Conservation (phyloP, 1,284 basidiomycete species). For the Ustilago crameri region DNA sequence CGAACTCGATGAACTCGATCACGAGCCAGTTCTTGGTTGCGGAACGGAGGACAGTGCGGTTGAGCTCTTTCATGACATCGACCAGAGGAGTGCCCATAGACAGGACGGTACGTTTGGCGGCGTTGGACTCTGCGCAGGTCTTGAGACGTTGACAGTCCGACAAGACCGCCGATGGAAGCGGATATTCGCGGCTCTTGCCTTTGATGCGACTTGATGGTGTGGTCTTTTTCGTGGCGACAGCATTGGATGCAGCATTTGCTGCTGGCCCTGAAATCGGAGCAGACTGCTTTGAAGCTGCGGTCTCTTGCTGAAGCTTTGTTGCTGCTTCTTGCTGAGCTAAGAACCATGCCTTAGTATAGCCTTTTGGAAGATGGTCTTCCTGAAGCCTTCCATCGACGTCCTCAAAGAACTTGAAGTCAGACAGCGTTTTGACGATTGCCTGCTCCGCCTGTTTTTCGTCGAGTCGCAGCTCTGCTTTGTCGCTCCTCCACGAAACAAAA, state of each 20-base stretch:
- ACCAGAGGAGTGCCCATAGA: conserved; percentile 2
- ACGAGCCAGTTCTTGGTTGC: neutral
- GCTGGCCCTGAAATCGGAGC: no score
- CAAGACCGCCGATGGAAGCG: conserved; percentile 2
- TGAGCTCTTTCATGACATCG: conserved; percentile 19
- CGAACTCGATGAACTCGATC: conserved; percentile 15
- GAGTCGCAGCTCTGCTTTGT: neutral
- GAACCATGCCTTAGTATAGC: neutral
- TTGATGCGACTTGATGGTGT: neutral
- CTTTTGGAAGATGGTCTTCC: neutral
- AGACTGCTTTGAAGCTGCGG: no score
- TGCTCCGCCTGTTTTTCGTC: neutral
- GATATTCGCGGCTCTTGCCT: conserved; percentile 15
- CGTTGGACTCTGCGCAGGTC: conserved; percentile 13
- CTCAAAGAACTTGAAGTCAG: conserved; percentile 11
- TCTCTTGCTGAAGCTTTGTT: neutral
- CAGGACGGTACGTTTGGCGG: conserved; percentile 6
- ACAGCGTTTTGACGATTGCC: neutral
- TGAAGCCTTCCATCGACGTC: conserved; percentile 8
- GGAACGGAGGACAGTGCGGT: conserved; percentile 16
- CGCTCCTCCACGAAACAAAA: conserved; percentile 1
- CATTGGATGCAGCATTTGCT: neutral
- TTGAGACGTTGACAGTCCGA: conserved; percentile 15
- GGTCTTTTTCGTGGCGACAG: neutral
- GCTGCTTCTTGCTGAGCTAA: neutral